Evolutionary conservation across 306 rosid genomes (phyloP).

Genomic region (Datisca glomerata): DNA sequence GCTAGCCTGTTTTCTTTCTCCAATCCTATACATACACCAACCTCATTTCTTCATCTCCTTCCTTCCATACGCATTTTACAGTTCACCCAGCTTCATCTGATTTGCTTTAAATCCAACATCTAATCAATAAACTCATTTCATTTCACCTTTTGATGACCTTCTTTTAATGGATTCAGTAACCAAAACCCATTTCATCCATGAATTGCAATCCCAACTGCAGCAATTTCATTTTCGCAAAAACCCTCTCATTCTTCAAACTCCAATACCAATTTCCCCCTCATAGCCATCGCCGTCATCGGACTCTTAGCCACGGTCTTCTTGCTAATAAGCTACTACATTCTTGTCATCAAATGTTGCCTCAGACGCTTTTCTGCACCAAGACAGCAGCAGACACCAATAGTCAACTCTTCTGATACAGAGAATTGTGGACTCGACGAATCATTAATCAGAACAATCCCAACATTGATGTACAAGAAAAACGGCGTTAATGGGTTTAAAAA

Average conservation of each 20-base stretch:
- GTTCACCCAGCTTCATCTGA: no score
- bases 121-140: no score
- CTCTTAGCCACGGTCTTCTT: slow-evolving; percentile 80
- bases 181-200: no score
- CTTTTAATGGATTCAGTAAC: no score
- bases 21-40: no score
- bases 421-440: slow-evolving; percentile 71
- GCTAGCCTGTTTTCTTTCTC: no score
- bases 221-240: slow-evolving; percentile 6
- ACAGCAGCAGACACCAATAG: slow-evolving; percentile 19
- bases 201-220: no score
- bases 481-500: background rate
- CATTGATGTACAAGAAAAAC: slow-evolving; percentile 38
- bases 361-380: slow-evolving; percentile 52
- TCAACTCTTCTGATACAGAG: slow-evolving; percentile 22
- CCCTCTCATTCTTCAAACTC: slow-evolving; percentile 15
- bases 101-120: no score
- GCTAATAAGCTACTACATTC: slow-evolving; percentile 78
- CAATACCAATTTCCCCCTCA: slow-evolving; percentile 64
- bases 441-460: slow-evolving; percentile 65
- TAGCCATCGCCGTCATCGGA: slow-evolving; percentile 82
- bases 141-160: no score
- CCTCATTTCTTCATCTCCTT: no score
- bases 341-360: slow-evolving; percentile 94
- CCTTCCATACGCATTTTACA: no score